Base-by-base conservation (phyloP, 176 grass and related monocot genomes). In the Dendrocalamus sinicus region DNA sequence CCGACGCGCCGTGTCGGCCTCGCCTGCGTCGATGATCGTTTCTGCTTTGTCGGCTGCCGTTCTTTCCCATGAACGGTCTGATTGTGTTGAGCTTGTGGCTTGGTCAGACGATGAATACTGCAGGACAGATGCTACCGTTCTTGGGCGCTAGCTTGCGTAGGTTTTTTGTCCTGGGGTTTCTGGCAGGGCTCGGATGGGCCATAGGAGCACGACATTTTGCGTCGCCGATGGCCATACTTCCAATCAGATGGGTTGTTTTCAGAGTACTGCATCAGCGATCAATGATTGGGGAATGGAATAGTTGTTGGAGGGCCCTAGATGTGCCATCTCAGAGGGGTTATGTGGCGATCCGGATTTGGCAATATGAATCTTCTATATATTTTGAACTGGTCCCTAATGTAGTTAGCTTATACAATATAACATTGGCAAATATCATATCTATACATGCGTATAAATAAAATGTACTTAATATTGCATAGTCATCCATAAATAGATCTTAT, bases 231-330 rank as follows among this genome's bases (percentile, higher is more conserved):
- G 44, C 83, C 88, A 81, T 86, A 65, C 88, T 10, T 50, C 68
- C 68, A 66, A 73, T 53, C 69, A 20, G 70, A 51, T 26, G 52
- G 17, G 81, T 54, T 46, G n/a, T 46, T 76, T 12, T 17, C 41
- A 4, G 57, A 60, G 20, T 1, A 68, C 62, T 15, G 83, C 74
- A 23, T 17, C 77, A 9, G 13, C 15, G 52, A 37, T 81, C 70
- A 76, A 86, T 82, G 78, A 90, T 90, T 89, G 60, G 75, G 28
- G 24, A 50, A 75, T 10, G 76, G 69, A 71, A 63, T 28, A 45
- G 78, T 62, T 45, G 62, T 52, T 9, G 55, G 9, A 8, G 6
- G 57, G 63, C 75, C 82, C 4, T 75, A 60, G 57, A 66, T 39
- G 13, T 57, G 15, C 19, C 73, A 54, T 41, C 50, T 59, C 50